Conservation (phyloP, 2,329 filamentous ascomycete genomes). For the Nigrospora oryzae region DNA sequence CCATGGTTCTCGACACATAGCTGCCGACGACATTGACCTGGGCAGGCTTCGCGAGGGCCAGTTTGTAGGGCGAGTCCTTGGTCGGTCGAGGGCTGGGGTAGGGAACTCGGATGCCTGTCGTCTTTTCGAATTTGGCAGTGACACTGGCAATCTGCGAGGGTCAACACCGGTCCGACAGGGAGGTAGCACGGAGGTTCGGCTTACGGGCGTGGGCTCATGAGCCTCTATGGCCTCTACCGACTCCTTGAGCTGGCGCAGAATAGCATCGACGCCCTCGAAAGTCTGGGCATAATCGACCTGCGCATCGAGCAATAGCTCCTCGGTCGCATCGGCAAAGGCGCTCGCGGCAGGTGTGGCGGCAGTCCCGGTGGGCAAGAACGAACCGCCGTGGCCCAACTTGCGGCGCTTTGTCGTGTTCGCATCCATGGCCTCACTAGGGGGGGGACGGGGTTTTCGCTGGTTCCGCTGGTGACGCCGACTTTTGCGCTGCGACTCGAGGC, state of each 20-base stretch:
- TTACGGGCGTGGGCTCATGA: conserved; percentile 41
- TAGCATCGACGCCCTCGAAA: conserved; percentile 37
- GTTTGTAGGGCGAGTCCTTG: conserved; percentile 71
- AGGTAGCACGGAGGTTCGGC: conserved; percentile 12
- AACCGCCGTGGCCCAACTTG: conserved; percentile 32
- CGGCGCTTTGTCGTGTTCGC: conserved; percentile 35
- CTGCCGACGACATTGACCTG: conserved; percentile 85
- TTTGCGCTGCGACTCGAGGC: too few relatives aligned
- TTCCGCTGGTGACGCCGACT: too few relatives aligned
- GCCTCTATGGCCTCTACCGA: conserved; percentile 40
- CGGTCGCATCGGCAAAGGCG: conserved; percentile 50
- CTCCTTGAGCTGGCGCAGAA: conserved; percentile 43
- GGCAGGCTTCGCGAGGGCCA: conserved; percentile 67
- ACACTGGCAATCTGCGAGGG: conserved; percentile 58
- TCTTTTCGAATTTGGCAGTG: conserved; percentile 5
- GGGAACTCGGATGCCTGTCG: conserved; percentile 45
- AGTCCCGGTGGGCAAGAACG: conserved; percentile 30
- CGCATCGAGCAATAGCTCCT: conserved; percentile 48
- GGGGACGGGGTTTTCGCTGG: too few relatives aligned
- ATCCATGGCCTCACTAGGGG: conserved; percentile 27
- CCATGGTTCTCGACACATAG: conserved; percentile 68
- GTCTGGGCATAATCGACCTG: conserved; percentile 41
- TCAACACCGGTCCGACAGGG: neutral
- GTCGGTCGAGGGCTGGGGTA: conserved; percentile 75
- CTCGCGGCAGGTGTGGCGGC: conserved; percentile 36